phyloP scores from a whole-genome alignment of 768 basidiomycete species.

The Xerocomus spinulosus region DNA sequence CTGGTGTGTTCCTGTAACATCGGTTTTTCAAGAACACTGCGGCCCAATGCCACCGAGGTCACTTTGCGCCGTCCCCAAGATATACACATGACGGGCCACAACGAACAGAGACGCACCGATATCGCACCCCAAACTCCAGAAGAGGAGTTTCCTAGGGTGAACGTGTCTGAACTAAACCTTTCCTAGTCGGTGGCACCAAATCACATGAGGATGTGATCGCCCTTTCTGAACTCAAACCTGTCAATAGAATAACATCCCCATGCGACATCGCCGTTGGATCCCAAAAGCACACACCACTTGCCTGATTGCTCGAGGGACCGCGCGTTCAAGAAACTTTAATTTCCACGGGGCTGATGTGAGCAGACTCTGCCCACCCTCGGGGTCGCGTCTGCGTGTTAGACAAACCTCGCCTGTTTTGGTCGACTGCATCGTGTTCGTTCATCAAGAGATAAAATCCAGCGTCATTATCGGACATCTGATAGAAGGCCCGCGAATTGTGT shows the following conservation, averaged over 20 bases:
- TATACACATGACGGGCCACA: slow-evolving; percentile 4
- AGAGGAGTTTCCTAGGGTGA: not conserved
- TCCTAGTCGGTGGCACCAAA: not conserved
- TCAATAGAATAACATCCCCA: not conserved
- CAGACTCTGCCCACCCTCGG: slow-evolving; percentile 5
- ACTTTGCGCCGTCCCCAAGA: slow-evolving; percentile 6
- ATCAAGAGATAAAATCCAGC: not conserved
- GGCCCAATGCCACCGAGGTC: not conserved
- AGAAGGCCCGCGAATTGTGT: slow-evolving; percentile 6
- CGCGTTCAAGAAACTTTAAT: too few relatives aligned
- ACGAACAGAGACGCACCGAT: not conserved
- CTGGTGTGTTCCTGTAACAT: not conserved
- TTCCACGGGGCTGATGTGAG: not conserved
- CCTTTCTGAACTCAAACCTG: not conserved
- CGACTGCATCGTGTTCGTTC: slow-evolving; percentile 1
- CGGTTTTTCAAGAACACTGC: not conserved
- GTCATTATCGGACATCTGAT: slow-evolving; percentile 8
- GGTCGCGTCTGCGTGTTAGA: slow-evolving; percentile 3
- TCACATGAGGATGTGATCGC: not conserved
- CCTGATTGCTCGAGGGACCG: not conserved
- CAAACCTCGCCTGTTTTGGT: not conserved
- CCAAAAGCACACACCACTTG: not conserved
- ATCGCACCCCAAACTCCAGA: too few relatives aligned
- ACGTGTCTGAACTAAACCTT: not conserved
- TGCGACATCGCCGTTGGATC: not conserved